phyloP scores from a whole-genome alignment of 164 flowering plant species.

The Akebia trifoliata region DNA sequence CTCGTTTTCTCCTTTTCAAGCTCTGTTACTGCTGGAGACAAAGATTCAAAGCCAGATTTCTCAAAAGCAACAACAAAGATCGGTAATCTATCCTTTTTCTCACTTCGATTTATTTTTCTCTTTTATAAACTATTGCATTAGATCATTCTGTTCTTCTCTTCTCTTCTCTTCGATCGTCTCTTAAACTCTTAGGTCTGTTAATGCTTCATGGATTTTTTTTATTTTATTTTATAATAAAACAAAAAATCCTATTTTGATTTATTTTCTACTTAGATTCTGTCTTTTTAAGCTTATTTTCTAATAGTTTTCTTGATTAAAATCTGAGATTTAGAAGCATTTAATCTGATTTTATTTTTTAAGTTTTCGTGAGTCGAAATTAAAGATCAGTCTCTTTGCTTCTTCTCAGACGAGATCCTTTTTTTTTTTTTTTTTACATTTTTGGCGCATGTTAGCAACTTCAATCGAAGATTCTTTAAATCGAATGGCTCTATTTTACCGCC shows the following conservation, averaged over 20 bases:
- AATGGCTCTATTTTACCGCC: background rate
- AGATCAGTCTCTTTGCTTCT: background rate
- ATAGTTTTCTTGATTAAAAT: background rate
- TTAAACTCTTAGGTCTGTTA: background rate
- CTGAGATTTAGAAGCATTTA: background rate
- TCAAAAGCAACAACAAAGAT: background rate
- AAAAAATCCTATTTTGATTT: too few relatives aligned
- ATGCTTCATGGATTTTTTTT: background rate
- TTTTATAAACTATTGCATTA: background rate
- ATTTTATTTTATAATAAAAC: background rate
- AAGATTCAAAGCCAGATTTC: background rate
- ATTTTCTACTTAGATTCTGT: background rate
- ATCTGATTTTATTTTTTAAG: background rate
- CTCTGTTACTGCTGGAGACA: background rate
- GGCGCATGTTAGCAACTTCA: conserved; percentile 8
- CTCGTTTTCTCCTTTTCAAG: background rate
- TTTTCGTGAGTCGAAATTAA: background rate
- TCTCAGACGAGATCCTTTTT: background rate
- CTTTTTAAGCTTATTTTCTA: background rate
- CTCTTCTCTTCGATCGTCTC: background rate
- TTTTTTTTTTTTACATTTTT: background rate
- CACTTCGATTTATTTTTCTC: background rate
- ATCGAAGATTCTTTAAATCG: background rate
- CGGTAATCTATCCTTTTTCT: background rate
- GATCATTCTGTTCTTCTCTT: background rate